These are phyloP conservation scores for Umbelopsis sp. DNA, from an alignment of 192 early-diverging fungal species.

Conservation along the genomic window DNA sequence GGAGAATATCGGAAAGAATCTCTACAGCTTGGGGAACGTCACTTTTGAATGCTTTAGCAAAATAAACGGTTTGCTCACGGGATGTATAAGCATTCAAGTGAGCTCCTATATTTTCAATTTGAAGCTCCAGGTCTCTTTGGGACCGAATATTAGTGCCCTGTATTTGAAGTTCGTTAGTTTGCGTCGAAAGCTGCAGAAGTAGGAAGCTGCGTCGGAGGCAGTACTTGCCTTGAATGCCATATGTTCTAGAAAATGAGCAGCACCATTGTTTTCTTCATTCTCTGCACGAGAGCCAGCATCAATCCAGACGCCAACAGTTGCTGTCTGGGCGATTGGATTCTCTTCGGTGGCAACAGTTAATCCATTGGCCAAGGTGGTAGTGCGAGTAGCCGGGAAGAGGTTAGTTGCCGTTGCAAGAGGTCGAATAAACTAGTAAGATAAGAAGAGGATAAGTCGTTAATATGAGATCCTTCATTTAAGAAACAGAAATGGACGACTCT, in stretches of 20 bases:
- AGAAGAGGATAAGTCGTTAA: slow-evolving; percentile 8
- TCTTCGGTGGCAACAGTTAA: slow-evolving; percentile 85
- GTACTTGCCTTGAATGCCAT: slow-evolving; percentile 91
- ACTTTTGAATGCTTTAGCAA: slow-evolving; percentile 85
- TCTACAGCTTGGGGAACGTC: slow-evolving; percentile 85
- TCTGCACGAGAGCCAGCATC: slow-evolving; percentile 86
- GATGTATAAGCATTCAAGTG: slow-evolving; percentile 97
- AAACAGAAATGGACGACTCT: too few species aligned
- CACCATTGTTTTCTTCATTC: slow-evolving; percentile 83
- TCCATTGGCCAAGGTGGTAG: slow-evolving; percentile 75
- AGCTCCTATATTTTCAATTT: slow-evolving; percentile 97
- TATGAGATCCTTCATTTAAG: too few species aligned
- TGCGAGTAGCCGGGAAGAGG: slow-evolving; percentile 52
- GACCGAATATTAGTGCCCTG: slow-evolving; percentile 85
- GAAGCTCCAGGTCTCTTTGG: slow-evolving; percentile 90
- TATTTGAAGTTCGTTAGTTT: too few species aligned
- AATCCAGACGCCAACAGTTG: slow-evolving; percentile 89
- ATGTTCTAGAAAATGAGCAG: slow-evolving; percentile 97
- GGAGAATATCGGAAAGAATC: slow-evolving; percentile 91
- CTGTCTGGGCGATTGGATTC: slow-evolving; percentile 75
- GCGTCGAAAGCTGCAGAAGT: too few species aligned
- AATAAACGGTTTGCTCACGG: slow-evolving; percentile 97
- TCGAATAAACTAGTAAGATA: slow-evolving; percentile 45
- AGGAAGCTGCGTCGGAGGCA: too few species aligned
- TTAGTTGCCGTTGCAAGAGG: slow-evolving; percentile 56